Evolutionary conservation across 768 basidiomycete genomes (phyloP).

Genomic region (Lactifluus piperatus): DNA sequence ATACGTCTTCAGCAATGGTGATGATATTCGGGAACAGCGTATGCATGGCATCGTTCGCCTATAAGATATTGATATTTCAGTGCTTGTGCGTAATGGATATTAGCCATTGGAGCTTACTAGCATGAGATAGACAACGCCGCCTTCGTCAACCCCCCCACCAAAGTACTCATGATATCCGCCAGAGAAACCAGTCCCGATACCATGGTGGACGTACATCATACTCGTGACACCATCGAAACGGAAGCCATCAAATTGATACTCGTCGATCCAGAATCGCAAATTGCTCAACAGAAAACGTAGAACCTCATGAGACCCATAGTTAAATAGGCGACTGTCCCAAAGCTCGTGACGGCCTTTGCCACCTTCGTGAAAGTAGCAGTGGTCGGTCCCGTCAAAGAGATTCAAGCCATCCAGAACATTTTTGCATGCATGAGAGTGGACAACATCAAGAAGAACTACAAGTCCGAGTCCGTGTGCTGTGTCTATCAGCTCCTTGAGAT

Average conservation of each 20-base stretch:
- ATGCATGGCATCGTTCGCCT: constrained; percentile 94
- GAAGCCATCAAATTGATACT: constrained; percentile 95
- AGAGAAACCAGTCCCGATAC: constrained; percentile 95
- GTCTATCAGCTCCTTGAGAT: constrained; percentile 91
- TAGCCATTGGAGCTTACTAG: constrained; percentile 49
- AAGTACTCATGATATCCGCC: constrained; percentile 99
- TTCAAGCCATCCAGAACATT: constrained; percentile 95
- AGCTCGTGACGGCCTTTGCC: constrained; percentile 85
- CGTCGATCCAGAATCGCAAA: constrained; percentile 90
- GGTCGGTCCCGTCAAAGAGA: constrained; percentile 94
- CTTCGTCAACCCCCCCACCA: constrained; percentile 72
- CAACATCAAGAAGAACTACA: constrained; percentile 89
- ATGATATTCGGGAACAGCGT: constrained; percentile 67
- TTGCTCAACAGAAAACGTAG: constrained; percentile 92
- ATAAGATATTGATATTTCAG: constrained; percentile 13
- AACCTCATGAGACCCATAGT: constrained; percentile 93
- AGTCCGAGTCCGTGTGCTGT: constrained; percentile 91
- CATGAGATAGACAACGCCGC: constrained; percentile 95
- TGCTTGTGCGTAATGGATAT: neutral
- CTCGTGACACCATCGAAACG: constrained; percentile 98
- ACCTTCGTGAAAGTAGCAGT: constrained; percentile 95
- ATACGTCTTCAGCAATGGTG: constrained; percentile 98
- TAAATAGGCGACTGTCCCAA: constrained; percentile 97
- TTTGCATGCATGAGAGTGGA: constrained; percentile 98
- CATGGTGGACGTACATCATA: constrained; percentile 99